A percentile compares a stretch with the other conserved stretches of the same genome.
phyloP scores from a whole-genome alignment of 176 grass and related monocot species.

The Ampelocalamus luodianensis region DNA sequence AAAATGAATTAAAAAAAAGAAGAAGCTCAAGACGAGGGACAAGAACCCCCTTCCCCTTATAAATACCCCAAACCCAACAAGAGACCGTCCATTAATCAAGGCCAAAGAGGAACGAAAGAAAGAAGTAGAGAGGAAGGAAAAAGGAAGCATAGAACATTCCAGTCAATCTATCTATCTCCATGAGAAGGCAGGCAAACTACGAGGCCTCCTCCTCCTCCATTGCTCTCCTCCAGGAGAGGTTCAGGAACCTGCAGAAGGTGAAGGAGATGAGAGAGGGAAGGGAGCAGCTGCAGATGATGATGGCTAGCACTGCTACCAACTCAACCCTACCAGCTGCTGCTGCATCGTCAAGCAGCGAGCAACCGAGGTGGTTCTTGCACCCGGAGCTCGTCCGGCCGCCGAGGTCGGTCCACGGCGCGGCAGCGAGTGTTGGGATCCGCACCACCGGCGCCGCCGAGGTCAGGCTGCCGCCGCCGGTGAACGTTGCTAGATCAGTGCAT shows the following conservation, averaged over 20 bases:
- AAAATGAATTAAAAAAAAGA: too few relatives aligned
- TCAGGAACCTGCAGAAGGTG: conserved; percentile 61
- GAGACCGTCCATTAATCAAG: not conserved
- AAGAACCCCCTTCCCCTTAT: conserved; percentile 42
- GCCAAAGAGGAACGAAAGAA: not conserved
- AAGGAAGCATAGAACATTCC: not conserved
- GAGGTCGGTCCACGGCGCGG: not conserved
- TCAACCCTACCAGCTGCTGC: not conserved
- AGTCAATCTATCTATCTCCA: not conserved
- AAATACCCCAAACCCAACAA: conserved; percentile 49
- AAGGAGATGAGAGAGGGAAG: conserved; percentile 64
- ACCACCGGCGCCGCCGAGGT: not conserved
- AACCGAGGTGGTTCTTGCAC: conserved; percentile 52
- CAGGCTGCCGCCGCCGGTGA: not conserved
- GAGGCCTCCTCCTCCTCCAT: conserved; percentile 51
- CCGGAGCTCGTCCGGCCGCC: conserved; percentile 43
- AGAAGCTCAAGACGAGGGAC: too few relatives aligned
- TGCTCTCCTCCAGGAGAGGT: conserved; percentile 68
- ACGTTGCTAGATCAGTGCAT: conserved; percentile 9
- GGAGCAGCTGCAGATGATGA: not conserved
- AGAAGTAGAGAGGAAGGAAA: not conserved
- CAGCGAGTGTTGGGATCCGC: too few relatives aligned
- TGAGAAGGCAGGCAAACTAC: conserved; percentile 37
- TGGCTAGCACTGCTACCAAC: too few relatives aligned
- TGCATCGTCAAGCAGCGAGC: not conserved